phyloP scores from a whole-genome alignment of 164 flowering plant genomes.

The Nymphaea colorata region DNA sequence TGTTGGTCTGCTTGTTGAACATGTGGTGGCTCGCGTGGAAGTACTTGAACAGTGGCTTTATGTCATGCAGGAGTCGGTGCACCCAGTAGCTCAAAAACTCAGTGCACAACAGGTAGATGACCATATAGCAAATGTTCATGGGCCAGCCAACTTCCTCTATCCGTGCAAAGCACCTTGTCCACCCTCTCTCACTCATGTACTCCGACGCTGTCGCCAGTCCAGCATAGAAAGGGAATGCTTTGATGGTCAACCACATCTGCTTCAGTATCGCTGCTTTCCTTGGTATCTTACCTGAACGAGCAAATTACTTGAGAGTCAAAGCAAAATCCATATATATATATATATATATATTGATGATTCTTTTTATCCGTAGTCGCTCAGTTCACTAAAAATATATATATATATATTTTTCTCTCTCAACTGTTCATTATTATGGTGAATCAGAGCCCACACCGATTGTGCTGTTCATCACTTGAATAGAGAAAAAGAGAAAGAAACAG shows the following conservation, averaged over 20 bases:
- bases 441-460: too few relatives aligned
- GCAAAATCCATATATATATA: too few relatives aligned
- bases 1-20: conserved; percentile 94
- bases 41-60: conserved; percentile 84
- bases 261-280: conserved; percentile 61
- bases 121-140: conserved; percentile 32
- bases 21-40: conserved; percentile 96
- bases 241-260: conserved; percentile 86
- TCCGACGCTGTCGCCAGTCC: conserved; percentile 73
- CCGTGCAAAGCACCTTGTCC: conserved; percentile 69
- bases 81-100: conserved; percentile 95
- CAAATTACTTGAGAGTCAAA: too few relatives aligned
- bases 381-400: too few relatives aligned
- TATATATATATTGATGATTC: too few relatives aligned
- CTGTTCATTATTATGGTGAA: too few relatives aligned
- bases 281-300: conserved; percentile 72
- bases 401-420: too few relatives aligned
- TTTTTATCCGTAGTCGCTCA: too few relatives aligned
- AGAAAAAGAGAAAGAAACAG: too few relatives aligned
- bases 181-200: conserved; percentile 76
- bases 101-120: conserved; percentile 47
- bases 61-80: conserved; percentile 92
- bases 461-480: too few relatives aligned
- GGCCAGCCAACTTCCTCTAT: conserved; percentile 63
- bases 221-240: conserved; percentile 88